Percentiles rank a stretch among this genome's conserved stretches.
phyloP scores from a whole-genome alignment of 2,329 filamentous ascomycete species.

The Drechslerella coelobrocha region DNA sequence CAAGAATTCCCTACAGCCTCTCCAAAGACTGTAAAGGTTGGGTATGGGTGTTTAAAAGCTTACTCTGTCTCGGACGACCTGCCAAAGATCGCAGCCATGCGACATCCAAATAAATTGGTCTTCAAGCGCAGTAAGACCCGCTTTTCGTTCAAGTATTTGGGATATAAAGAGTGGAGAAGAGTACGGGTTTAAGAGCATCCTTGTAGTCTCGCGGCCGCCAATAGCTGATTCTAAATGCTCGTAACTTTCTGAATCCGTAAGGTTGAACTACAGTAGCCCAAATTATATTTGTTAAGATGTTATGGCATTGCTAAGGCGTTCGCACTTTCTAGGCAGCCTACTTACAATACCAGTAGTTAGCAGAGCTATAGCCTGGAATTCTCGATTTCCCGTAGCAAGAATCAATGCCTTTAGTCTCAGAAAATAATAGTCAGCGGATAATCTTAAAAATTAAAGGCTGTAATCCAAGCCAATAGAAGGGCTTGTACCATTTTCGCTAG shows the following conservation, averaged over 20 bases:
- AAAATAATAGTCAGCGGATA: too few species aligned
- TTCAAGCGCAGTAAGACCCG: not conserved
- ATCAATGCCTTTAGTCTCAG: not conserved
- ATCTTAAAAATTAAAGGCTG: too few species aligned
- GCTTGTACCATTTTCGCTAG: conserved; percentile 3
- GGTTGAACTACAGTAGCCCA: not conserved
- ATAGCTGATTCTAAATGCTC: not conserved
- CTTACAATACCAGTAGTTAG: conserved; percentile 2
- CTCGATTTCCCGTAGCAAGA: not conserved
- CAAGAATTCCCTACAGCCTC: not conserved
- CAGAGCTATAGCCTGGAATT: not conserved
- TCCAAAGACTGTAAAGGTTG: not conserved
- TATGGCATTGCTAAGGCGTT: not conserved
- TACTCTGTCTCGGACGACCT: not conserved
- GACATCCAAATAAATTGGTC: not conserved
- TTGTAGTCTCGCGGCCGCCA: not conserved
- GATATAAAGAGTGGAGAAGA: not conserved
- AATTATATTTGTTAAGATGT: not conserved
- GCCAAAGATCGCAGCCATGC: not conserved
- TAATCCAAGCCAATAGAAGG: too few species aligned
- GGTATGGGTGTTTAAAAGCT: too few species aligned
- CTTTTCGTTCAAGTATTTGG: not conserved
- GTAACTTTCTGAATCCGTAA: not conserved
- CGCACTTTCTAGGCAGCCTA: not conserved
- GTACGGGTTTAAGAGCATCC: not conserved